Conservation (phyloP, 2,329 filamentous ascomycete genomes). For the Atkinsonella texensis region DNA sequence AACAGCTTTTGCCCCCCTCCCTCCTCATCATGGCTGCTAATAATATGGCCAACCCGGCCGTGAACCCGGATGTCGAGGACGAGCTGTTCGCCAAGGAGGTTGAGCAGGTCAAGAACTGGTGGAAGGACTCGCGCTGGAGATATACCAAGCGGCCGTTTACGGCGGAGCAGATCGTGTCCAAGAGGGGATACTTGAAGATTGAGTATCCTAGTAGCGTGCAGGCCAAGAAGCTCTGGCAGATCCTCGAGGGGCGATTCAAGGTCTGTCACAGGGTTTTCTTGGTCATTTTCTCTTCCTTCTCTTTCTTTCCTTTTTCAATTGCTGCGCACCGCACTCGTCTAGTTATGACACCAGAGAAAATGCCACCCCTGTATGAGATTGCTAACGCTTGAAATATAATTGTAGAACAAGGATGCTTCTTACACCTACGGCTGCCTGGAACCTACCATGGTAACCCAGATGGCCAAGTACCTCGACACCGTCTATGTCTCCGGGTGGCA, state of each 20-base stretch:
- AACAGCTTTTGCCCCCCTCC: too few species aligned
- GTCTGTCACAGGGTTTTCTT: slow-evolving; percentile 32
- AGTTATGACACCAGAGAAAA: too few species aligned
- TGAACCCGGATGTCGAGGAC: slow-evolving; percentile 46
- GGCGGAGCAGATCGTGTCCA: slow-evolving; percentile 91
- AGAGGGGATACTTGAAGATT: slow-evolving; percentile 82
- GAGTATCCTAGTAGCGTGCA: slow-evolving; percentile 82
- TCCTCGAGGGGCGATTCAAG: slow-evolving; percentile 76
- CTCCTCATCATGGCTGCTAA: slow-evolving; percentile 41
- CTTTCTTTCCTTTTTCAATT: too few species aligned
- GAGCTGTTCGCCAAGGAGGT: slow-evolving; percentile 72
- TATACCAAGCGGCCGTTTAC: slow-evolving; percentile 88
- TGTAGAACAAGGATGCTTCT: slow-evolving; percentile 68
- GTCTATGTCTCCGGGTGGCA: slow-evolving; percentile 99
- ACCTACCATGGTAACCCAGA: slow-evolving; percentile 96
- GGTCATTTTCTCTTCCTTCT: background rate
- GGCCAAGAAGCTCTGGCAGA: slow-evolving; percentile 90
- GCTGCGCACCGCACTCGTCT: too few species aligned
- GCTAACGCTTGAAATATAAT: background rate
- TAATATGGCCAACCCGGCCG: slow-evolving; percentile 48
- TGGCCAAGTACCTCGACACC: slow-evolving; percentile 97
- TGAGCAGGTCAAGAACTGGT: slow-evolving; percentile 84
- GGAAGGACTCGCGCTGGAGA: slow-evolving; percentile 83
- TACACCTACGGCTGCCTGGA: slow-evolving; percentile 97
- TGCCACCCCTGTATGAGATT: too few species aligned